Base-by-base conservation (phyloP, 208 protist species). In the Plasmodiophora brassicae region DNA sequence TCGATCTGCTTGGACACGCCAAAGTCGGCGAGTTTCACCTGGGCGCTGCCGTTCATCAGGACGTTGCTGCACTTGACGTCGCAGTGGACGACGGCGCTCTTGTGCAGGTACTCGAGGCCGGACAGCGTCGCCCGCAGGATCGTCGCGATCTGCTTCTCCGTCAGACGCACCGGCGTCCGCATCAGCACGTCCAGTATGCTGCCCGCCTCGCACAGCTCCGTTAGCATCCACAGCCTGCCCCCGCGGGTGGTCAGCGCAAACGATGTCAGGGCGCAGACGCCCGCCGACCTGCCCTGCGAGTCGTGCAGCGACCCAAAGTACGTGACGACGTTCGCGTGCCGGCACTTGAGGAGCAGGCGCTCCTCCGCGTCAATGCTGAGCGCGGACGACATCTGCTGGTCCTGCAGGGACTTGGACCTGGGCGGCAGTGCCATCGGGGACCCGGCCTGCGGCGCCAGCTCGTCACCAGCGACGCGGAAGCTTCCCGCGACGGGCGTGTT, bases 11-110 rank as follows among this genome's bases (percentile, higher is more conserved):
- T 39, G 20, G 85, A 53, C 0, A 88, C 60, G 14, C 85, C 85
- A 43, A 91, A 91, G 45, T 91, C 89, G 1, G 28, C 57, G n/a
- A 91, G 39, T 14, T 90, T 90, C 1, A 90, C 88, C 1, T 85
- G 22, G 1, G 45, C 85, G 8, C 78, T 46, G 36, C 1, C 39
- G 22, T 83, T 90, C 1, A 91, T 0, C n/a, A 91, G 53, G 14
- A 90, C 45, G 32, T 91, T 91, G 85, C 50, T 43, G 0, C 46
- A 83, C 54, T 90, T 90, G 44, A 91, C 78, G 71, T 91, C 90
- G 39, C 88, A 32, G 71, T 91, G 90, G 45, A 91, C 50, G 45
- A 89, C 53, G n/a, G 46, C 57, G 14, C 71, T 45, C 32, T n/a
- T 60, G 38, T 90, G 88, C 88, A 90, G 53, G 83, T 90, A 88